Percentiles rank a stretch among this genome's conserved stretches.
These are phyloP conservation scores for Aphanoascus verrucosus DNA, from an alignment of 2,329 filamentous ascomycete genomes.

Conservation along the genomic window DNA sequence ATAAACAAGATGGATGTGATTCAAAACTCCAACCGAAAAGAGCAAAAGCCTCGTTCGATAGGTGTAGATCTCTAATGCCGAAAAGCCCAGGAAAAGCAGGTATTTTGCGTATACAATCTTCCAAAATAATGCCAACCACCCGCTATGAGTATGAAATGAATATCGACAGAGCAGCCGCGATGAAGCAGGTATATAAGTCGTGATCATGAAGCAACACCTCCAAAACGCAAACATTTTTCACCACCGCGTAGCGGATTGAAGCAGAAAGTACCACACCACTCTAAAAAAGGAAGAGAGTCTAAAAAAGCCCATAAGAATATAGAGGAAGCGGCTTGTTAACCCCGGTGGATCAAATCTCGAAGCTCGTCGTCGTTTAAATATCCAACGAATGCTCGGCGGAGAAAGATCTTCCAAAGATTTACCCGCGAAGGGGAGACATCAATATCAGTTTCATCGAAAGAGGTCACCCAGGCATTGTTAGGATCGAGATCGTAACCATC, in stretches of 20 bases:
- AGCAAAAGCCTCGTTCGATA: too few relatives aligned
- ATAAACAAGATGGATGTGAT: too few relatives aligned
- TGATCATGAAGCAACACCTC: not conserved
- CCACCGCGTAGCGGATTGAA: not conserved
- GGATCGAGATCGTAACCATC: not conserved
- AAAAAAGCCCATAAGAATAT: not conserved
- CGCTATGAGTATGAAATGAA: not conserved
- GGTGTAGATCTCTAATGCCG: too few relatives aligned
- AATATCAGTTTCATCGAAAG: not conserved
- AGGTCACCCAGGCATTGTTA: not conserved
- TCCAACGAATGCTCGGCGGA: conserved; percentile 17
- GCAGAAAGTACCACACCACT: not conserved
- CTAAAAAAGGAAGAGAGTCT: not conserved
- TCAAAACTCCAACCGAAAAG: too few relatives aligned
- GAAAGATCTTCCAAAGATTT: conserved; percentile 16
- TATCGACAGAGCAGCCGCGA: not conserved
- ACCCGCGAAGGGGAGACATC: not conserved
- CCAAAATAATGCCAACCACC: not conserved
- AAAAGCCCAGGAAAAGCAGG: not conserved
- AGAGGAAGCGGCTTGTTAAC: not conserved
- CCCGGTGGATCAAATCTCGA: not conserved
- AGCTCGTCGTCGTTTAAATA: conserved; percentile 12
- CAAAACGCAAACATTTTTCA: not conserved
- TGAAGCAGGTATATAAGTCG: not conserved
- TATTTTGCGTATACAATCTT: not conserved